Base-by-base conservation (phyloP, 1,284 basidiomycete genomes). In the Xanthoconium separans region DNA sequence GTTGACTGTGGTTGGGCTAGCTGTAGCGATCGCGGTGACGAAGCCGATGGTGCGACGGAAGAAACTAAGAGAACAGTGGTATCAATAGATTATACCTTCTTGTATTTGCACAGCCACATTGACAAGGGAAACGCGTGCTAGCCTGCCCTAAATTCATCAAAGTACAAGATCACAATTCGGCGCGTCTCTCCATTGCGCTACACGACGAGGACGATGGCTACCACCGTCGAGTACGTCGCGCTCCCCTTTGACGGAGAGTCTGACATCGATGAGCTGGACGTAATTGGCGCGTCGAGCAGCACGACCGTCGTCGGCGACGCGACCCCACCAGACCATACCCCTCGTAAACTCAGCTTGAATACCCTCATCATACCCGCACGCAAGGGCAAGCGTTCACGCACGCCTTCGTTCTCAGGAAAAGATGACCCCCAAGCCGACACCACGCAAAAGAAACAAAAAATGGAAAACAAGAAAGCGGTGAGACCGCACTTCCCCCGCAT, bases 1-100 rank as follows among this genome's bases (percentile, higher is more conserved):
- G 57, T 69, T 95, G 42, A 98, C 95, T 1, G 83, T 97, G 15
- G 73, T 75, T 0, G 92, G 81, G 0, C 71, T 99, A 51, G 78
- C 77, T 0, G 68, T 82, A 4, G 95, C 88, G 4, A 92, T 98
- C 55, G 66, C 84, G 18, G 69, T 95, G 36, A 87, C 89, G 12
- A 84, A 82, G 65, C 89, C 90, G 45, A 87, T 91, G 77, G 87
- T 91, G 18, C 69, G 70, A 61, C 73, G 79, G 66, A 91, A 87
- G 67, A 74, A 70, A 58, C 66, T 89, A 60, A 76, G 79, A 58
- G 85, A 87, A 66, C 77, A 75, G 58, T 92, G 89, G 89, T 91
- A 87, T 66, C 43, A 56, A 41, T 65, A n/a, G 61, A 27, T 5
- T 27, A 22, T 22, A 2, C 22, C 22, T 5, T n/a, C 4, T 9